Conservation (phyloP, 768 basidiomycete genomes). For the Pisolithus sp. region DNA sequence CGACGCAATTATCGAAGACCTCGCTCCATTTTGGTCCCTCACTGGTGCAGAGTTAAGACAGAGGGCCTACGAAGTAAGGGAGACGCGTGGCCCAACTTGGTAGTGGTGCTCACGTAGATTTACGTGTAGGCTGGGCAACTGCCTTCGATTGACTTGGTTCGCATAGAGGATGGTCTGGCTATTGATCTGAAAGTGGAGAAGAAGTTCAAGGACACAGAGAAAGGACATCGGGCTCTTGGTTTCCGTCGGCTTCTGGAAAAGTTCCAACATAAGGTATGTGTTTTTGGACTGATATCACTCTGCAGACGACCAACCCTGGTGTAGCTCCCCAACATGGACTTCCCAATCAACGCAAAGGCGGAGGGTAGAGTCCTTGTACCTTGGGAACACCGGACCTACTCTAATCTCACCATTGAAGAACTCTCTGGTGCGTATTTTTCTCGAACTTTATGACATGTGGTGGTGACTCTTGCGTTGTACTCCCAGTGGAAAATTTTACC, state of each 20-base stretch:
- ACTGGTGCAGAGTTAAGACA: slow-evolving; percentile 65
- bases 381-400: slow-evolving; percentile 76
- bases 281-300: neutral
- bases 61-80: slow-evolving; percentile 51
- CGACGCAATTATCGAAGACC: slow-evolving; percentile 68
- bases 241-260: slow-evolving; percentile 70
- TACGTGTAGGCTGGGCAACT: slow-evolving; percentile 58
- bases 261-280: slow-evolving; percentile 56
- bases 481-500: slow-evolving; percentile 55
- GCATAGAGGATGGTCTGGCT: slow-evolving; percentile 60
- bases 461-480: slow-evolving; percentile 38
- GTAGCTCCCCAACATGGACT: slow-evolving; percentile 89
- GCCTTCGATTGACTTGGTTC: slow-evolving; percentile 83
- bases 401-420: slow-evolving; percentile 55
- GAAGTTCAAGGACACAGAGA: slow-evolving; percentile 54
- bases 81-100: neutral
- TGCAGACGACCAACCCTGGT: neutral
- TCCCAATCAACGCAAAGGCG: slow-evolving; percentile 88
- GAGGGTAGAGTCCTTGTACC: slow-evolving; percentile 92
- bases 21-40: slow-evolving; percentile 80
- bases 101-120: neutral
- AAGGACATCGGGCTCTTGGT: slow-evolving; percentile 70
- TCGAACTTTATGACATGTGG: neutral
- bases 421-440: slow-evolving; percentile 19
- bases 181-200: slow-evolving; percentile 52